Evolutionary conservation across 257 asterid genomes (phyloP).

Genomic region (Solanum sitiens): DNA sequence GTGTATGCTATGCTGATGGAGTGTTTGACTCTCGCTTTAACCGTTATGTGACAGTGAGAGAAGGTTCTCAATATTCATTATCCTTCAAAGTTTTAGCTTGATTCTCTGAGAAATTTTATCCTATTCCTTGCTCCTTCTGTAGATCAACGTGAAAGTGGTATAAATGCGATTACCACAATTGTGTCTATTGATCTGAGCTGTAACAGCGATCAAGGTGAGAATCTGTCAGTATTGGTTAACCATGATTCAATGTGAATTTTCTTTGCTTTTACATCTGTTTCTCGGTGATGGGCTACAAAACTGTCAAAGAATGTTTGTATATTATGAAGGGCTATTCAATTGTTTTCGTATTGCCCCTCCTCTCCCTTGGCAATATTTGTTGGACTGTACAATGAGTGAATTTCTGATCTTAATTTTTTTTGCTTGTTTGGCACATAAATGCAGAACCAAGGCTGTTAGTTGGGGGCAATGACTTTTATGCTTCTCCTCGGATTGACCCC

Average conservation of each 20-base stretch:
- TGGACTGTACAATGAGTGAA: not conserved
- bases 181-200: constrained; percentile 46
- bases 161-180: constrained; percentile 59
- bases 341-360: not conserved
- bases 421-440: not conserved
- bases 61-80: constrained; percentile 32
- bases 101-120: not conserved
- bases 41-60: constrained; percentile 70
- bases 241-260: not conserved
- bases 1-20: constrained; percentile 87
- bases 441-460: constrained; percentile 72
- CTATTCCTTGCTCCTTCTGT: constrained; percentile 9
- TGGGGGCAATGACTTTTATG: constrained; percentile 81
- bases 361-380: not conserved
- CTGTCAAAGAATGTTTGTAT: not conserved
- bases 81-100: not conserved
- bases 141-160: constrained; percentile 73
- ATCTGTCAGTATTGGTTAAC: not conserved
- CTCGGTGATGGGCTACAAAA: not conserved
- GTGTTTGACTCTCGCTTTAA: constrained; percentile 68
- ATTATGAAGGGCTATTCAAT: not conserved
- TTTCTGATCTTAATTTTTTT: not conserved
- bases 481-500: constrained; percentile 80
- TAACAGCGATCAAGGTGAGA: constrained; percentile 42
- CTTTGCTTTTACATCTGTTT: not conserved